Base-by-base conservation (phyloP, 441 rosid genomes). In the Croton laevigatus region DNA sequence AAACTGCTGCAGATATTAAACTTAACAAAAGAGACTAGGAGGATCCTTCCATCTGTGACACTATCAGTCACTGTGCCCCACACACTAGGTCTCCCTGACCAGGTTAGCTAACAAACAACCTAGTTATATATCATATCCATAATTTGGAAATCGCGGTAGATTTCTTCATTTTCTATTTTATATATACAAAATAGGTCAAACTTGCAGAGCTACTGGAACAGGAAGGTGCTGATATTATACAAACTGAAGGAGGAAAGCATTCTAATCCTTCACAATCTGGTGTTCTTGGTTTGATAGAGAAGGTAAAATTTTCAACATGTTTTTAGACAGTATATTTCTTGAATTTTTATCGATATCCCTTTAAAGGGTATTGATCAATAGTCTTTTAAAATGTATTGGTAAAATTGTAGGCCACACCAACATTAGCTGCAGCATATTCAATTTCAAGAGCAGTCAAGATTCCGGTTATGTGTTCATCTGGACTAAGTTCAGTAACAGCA, bases 61-160 rank as follows among this genome's bases (percentile, higher is more conserved):
- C 69, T 88, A 27, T 88, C 92, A 7, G 88, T 86, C 57, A 88
- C 92, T n/a, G 90, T 86, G 70, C 92, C 93, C 61, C 93, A 86
- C 82, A 86, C 89, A 0, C 80, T 88, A 40, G 75, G 83, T 71
- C 87, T 86, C 62, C 89, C 83, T 0, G 90, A 88, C 73, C 93
- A 86, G 90, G 90, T 88, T n/a, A 58, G 59, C 17, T 58, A 14
- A 37, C 40, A 40, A 27, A n/a, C 5, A 8, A n/a, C 40, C n/a
- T 22, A 37, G 9, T 42, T 9, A 22, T 44, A 20, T 22, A 12
- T 44, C 3, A 20, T 22, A 12, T 44, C 3, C 23, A 2, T 57
- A 49, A 44, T 3, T 8, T 27, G 32, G 51, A 40, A 23, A 5
- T 17, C 11, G 12, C 0, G 1, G 9, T 22, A 17, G 6, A 27